Evolutionary conservation across 306 rosid species (phyloP), one percentile per base, ranked within the genome.

Genomic region (Cucurbita argyrosperma): DNA sequence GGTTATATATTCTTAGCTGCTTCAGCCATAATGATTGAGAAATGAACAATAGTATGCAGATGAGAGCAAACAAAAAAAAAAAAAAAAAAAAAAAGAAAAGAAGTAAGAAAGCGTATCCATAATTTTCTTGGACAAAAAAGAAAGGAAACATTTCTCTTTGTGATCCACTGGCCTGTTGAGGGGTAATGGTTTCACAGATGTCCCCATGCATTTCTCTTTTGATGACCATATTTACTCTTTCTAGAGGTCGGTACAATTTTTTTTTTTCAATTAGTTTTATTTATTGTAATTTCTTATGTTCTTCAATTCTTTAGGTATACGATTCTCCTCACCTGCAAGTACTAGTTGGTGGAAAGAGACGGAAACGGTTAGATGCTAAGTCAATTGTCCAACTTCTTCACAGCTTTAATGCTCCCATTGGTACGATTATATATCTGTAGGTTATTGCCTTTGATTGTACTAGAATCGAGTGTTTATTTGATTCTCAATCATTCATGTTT

Each of bases 321-420:
- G 98, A 92, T 78, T 82, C 91, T 77, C 98, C 96, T 26, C 78
- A 83, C 72, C 80, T 92, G 82, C 80, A 85, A 81, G 72, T 90
- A 61, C 80, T 86, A 47, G 84, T 92, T 77, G 89, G 98, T 52
- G 80, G 82, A 81, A 87, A 81, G 68, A 87, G 84, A 30, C 81
- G 98, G 42, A 87, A 75, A 76, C 96, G 98, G 51, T 82, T 90
- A 76, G 90, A 92, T 90, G 92, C 92, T 21, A 90, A 87, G 79
- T 85, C 96, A 47, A 85, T 88, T 14, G 88, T 86, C 78, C 83
- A 90, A 84, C 82, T 92, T 84, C 87, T 92, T 73, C 83, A 68
- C 45, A 83, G 96, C 74, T 86, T 90, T 60, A 76, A 84, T 65
- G 98, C 94, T 76, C 96, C 98, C 50, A 15, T 76, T 49, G 96